Percentiles rank a stretch among this genome's conserved stretches.
phyloP scores from a whole-genome alignment of 352 stramenopile species.

The Pythium angustatum region DNA sequence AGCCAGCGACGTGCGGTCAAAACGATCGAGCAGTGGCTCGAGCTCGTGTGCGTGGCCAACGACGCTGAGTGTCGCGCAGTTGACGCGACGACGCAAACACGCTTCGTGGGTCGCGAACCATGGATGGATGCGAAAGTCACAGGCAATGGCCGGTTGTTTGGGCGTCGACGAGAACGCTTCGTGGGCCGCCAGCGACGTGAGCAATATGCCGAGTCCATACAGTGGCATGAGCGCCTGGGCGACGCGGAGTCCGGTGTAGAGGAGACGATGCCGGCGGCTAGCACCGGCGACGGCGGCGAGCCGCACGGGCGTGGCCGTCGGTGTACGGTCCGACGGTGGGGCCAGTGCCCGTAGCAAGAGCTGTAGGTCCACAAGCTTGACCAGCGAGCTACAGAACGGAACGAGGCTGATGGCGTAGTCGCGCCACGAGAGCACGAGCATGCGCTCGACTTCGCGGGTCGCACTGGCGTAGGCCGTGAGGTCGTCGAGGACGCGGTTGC shows the following conservation, averaged over 20 bases:
- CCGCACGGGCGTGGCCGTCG: no score
- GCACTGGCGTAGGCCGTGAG: background rate
- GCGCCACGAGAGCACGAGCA: slow-evolving; percentile 9
- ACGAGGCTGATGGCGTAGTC: slow-evolving; percentile 11
- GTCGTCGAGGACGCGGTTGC: background rate
- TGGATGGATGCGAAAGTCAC: slow-evolving; percentile 16
- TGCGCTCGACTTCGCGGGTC: slow-evolving; percentile 12
- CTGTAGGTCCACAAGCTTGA: slow-evolving; percentile 14
- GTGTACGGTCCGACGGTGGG: no score
- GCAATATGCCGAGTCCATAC: slow-evolving; percentile 4
- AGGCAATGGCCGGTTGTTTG: background rate
- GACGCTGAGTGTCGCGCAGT: slow-evolving; percentile 4
- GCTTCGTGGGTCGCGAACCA: slow-evolving; percentile 22
- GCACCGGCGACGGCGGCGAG: no score
- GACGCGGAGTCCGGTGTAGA: background rate
- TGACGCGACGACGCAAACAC: slow-evolving; percentile 4
- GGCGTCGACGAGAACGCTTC: background rate
- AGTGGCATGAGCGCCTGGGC: background rate
- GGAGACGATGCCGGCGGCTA: background rate
- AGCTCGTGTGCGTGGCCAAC: background rate
- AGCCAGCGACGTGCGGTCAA: slow-evolving; percentile 3
- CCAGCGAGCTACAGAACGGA: slow-evolving; percentile 20
- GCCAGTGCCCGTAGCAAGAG: background rate
- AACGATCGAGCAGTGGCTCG: background rate
- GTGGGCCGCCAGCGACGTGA: background rate